phyloP scores from a whole-genome alignment of 2,329 filamentous ascomycete species.

The Tolypocladium sp. region DNA sequence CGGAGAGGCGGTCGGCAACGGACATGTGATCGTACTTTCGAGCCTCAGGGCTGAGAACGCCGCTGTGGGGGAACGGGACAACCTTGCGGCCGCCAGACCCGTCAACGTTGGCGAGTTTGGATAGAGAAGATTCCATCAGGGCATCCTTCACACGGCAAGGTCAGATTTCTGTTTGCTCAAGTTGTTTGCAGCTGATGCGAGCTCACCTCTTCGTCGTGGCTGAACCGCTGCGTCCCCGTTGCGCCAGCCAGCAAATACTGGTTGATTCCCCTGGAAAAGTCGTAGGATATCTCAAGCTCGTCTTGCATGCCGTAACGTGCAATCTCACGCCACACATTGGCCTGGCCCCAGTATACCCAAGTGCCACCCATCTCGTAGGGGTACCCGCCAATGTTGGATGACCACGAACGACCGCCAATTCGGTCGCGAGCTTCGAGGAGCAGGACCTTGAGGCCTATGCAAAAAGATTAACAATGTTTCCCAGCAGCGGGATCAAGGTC shows the following conservation, averaged over 20 bases:
- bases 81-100: constrained; percentile 24
- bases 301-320: constrained; percentile 33
- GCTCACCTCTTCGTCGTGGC: constrained; percentile 30
- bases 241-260: constrained; percentile 26
- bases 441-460: constrained; percentile 25
- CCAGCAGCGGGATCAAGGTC: not conserved
- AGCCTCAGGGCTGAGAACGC: constrained; percentile 20
- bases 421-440: constrained; percentile 37
- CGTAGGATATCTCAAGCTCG: constrained; percentile 27
- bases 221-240: constrained; percentile 21
- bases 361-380: constrained; percentile 40
- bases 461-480: not conserved
- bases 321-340: constrained; percentile 34
- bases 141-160: constrained; percentile 9
- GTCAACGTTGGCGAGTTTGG: constrained; percentile 37
- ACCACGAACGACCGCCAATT: constrained; percentile 38
- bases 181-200: no score
- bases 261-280: constrained; percentile 31
- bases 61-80: constrained; percentile 30
- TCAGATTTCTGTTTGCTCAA: not conserved
- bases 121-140: constrained; percentile 21
- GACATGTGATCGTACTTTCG: constrained; percentile 29
- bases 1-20: constrained; percentile 28
- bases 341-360: constrained; percentile 36
- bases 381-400: constrained; percentile 31